Conservation (phyloP, 495 filamentous ascomycete species). For the Cercophora scortea region DNA sequence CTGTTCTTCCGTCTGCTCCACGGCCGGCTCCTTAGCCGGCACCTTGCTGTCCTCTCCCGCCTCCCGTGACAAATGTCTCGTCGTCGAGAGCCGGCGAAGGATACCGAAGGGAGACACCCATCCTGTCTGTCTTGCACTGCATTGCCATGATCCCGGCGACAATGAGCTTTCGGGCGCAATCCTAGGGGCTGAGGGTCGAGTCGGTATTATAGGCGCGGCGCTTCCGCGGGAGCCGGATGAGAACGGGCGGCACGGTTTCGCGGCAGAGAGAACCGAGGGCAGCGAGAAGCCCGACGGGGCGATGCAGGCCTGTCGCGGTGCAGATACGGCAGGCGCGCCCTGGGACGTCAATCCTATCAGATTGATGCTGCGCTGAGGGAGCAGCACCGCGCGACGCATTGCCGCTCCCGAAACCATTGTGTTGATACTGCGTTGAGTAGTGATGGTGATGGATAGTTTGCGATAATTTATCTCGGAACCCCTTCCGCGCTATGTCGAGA, state of each 20-base stretch:
- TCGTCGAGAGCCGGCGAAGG: slow-evolving; percentile 24
- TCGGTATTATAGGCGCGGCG: background rate
- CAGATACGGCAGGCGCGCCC: background rate
- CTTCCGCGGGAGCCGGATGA: slow-evolving; percentile 4
- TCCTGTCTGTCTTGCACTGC: background rate
- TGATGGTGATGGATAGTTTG: no score
- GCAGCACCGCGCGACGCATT: slow-evolving; percentile 26
- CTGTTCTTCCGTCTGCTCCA: slow-evolving; percentile 9
- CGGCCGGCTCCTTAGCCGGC: slow-evolving; percentile 2
- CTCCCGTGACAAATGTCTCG: slow-evolving; percentile 8
- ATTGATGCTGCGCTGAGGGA: slow-evolving; percentile 21
- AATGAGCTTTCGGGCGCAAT: background rate
- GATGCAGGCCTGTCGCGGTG: background rate
- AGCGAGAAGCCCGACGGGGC: background rate
- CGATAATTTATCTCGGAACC: background rate
- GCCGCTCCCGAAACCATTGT: slow-evolving; percentile 28
- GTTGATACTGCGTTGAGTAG: no score
- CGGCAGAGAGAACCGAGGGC: background rate
- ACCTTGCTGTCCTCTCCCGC: background rate
- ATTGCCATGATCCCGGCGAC: background rate
- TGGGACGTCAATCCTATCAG: background rate
- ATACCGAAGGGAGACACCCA: slow-evolving; percentile 16
- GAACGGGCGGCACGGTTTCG: slow-evolving; percentile 6
- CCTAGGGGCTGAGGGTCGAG: background rate
- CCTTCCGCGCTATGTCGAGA: slow-evolving; percentile 13